Conservation (phyloP, 768 basidiomycete species). For the Tephrocybe sp. region DNA sequence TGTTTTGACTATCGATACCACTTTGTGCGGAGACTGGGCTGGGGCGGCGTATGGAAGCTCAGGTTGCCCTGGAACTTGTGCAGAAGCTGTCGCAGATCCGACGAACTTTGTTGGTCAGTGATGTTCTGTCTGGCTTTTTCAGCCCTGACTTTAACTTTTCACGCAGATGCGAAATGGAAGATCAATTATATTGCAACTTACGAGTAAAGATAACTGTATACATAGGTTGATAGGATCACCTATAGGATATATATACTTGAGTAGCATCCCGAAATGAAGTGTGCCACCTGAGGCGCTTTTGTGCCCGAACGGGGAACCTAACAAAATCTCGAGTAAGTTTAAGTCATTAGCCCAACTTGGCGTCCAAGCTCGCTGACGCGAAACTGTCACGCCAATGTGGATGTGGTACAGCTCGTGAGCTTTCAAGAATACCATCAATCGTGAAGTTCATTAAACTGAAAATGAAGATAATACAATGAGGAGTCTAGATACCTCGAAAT, state of each 20-base stretch:
- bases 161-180: conserved; percentile 53
- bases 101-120: conserved; percentile 49
- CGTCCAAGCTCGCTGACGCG: too few species aligned
- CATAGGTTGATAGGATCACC: too few species aligned
- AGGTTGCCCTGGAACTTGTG: conserved; percentile 47
- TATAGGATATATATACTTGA: too few species aligned
- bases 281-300: too few species aligned
- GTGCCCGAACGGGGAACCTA: too few species aligned
- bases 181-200: conserved; percentile 40
- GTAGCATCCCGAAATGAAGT: too few species aligned
- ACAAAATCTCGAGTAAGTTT: too few species aligned
- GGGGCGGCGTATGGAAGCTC: conserved; percentile 31
- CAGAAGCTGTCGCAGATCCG: conserved; percentile 51
- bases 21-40: conserved; percentile 51
- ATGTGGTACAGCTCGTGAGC: too few species aligned
- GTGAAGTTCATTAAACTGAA: too few species aligned
- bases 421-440: too few species aligned
- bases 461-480: conserved; percentile 1
- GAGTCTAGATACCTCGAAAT: not conserved
- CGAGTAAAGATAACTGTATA: not conserved
- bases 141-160: not conserved
- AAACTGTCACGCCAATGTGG: too few species aligned
- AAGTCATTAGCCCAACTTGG: too few species aligned
- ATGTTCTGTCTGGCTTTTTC: not conserved
- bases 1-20: conserved; percentile 44